Percentiles rank a stretch among this genome's conserved stretches.
Evolutionary conservation across 2,329 filamentous ascomycete species (phyloP).

Genomic region (Rhynchosporium agropyri): DNA sequence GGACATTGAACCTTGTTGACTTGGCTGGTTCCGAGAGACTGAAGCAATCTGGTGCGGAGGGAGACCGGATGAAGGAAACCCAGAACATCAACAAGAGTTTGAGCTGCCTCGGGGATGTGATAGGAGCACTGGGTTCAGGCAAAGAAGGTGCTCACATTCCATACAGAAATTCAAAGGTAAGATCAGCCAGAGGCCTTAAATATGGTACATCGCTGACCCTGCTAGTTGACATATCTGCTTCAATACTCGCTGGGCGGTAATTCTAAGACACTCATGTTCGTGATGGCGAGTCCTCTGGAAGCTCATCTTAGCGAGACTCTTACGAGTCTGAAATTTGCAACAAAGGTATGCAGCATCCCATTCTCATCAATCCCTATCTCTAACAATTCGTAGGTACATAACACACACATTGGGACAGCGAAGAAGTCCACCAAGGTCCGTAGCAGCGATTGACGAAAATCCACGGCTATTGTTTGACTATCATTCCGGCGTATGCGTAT

Average conservation of each 20-base stretch:
- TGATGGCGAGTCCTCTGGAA: constrained; percentile 94
- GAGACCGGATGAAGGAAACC: constrained; percentile 87
- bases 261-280: constrained; percentile 98
- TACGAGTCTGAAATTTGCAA: constrained; percentile 93
- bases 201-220: constrained; percentile 4
- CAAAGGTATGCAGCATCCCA: constrained; percentile 66
- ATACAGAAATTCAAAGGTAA: constrained; percentile 90
- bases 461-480: constrained; percentile 23
- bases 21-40: constrained; percentile 90
- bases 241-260: constrained; percentile 95
- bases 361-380: constrained; percentile 22
- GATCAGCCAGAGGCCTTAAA: constrained; percentile 29
- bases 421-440: constrained; percentile 69
- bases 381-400: constrained; percentile 62
- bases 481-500: constrained; percentile 26
- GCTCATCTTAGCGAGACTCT: constrained; percentile 90
- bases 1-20: constrained; percentile 93
- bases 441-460: constrained; percentile 19
- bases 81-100: constrained; percentile 97
- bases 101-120: constrained; percentile 90
- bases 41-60: constrained; percentile 83
- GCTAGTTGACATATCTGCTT: constrained; percentile 82
- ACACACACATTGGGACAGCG: constrained; percentile 89
- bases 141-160: constrained; percentile 80
- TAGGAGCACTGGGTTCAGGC: constrained; percentile 85